A percentile compares a stretch with the other conserved stretches of the same genome.
Evolutionary conservation across 352 stramenopile species (phyloP).

Genomic region (Phytophthora citrophthora): DNA sequence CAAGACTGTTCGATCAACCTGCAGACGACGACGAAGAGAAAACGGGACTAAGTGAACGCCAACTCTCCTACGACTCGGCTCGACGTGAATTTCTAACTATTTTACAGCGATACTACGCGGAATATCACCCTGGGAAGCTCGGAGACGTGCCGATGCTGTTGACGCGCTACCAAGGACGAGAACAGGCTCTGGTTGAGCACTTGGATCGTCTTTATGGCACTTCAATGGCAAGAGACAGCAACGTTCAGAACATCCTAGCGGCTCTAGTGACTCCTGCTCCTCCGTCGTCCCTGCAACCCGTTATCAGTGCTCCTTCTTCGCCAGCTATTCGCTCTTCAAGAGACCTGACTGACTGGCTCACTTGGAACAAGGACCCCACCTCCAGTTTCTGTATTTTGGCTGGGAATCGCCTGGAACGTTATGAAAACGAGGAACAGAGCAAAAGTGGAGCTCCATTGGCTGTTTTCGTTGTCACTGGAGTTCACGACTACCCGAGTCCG

Average conservation of each 20-base stretch:
- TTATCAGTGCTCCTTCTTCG: slow-evolving; percentile 34
- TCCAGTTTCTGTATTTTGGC: slow-evolving; percentile 55
- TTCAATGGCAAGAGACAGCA: slow-evolving; percentile 36
- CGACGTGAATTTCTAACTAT: slow-evolving; percentile 36
- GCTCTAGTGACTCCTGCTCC: slow-evolving; percentile 10
- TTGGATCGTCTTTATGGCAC: slow-evolving; percentile 78
- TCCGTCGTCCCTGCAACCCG: background rate
- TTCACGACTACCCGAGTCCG: slow-evolving; percentile 50
- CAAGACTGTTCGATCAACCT: slow-evolving; percentile 21
- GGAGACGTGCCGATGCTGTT: slow-evolving; percentile 64
- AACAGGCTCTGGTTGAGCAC: slow-evolving; percentile 61
- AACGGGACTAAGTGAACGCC: slow-evolving; percentile 1
- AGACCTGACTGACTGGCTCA: slow-evolving; percentile 40
- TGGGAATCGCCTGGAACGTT: slow-evolving; percentile 61
- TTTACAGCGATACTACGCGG: slow-evolving; percentile 59
- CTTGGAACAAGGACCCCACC: slow-evolving; percentile 39
- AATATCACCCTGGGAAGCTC: slow-evolving; percentile 69
- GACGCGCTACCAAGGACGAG: slow-evolving; percentile 52
- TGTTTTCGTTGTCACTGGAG: slow-evolving; percentile 47
- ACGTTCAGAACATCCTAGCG: slow-evolving; percentile 40
- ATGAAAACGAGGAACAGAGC: slow-evolving; percentile 47
- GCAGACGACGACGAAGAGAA: slow-evolving; percentile 23
- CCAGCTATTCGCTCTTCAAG: slow-evolving; percentile 17
- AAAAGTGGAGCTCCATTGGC: slow-evolving; percentile 43
- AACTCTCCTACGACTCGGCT: slow-evolving; percentile 15